Evolutionary conservation across 164 flowering plant species (phyloP).

Genomic region (Stephania yunnanensis): DNA sequence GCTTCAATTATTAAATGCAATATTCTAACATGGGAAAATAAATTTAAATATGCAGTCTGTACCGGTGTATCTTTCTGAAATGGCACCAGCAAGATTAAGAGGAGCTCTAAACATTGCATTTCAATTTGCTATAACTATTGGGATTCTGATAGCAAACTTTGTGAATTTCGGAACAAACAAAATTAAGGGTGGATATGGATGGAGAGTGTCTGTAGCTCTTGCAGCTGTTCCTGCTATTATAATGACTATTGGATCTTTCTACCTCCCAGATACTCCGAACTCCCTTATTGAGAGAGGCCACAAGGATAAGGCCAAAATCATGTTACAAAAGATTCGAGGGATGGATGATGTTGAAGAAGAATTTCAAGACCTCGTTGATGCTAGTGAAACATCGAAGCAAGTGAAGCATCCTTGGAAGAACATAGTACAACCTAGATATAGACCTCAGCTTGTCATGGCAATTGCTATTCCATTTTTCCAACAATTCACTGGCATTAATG

Average conservation of each 20-base stretch:
- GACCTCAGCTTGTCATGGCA: slow-evolving; percentile 28
- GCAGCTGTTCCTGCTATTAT: slow-evolving; percentile 17
- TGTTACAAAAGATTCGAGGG: slow-evolving; percentile 17
- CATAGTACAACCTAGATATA: slow-evolving; percentile 17
- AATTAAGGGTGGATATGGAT: slow-evolving; percentile 15
- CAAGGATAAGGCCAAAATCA: slow-evolving; percentile 7
- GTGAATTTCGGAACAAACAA: slow-evolving; percentile 14
- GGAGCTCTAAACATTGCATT: slow-evolving; percentile 16
- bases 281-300: slow-evolving; percentile 20
- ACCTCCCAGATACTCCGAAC: slow-evolving; percentile 19
- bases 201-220: slow-evolving; percentile 17
- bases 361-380: slow-evolving; percentile 20
- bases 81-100: slow-evolving; percentile 12
- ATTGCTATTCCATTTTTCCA: slow-evolving; percentile 27
- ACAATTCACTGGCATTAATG: slow-evolving; percentile 28
- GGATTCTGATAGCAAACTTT: slow-evolving; percentile 15
- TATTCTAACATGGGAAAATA: not conserved
- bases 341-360: slow-evolving; percentile 19
- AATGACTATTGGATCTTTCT: slow-evolving; percentile 10
- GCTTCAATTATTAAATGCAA: no score
- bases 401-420: slow-evolving; percentile 26
- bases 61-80: slow-evolving; percentile 13
- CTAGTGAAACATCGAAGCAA: slow-evolving; percentile 18
- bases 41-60: slow-evolving; percentile 2
- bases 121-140: slow-evolving; percentile 17